A percentile compares a stretch with the other conserved stretches of the same genome.
phyloP scores from a whole-genome alignment of 129 eudicot genomes.

The Chrysanthemum seticuspe region DNA sequence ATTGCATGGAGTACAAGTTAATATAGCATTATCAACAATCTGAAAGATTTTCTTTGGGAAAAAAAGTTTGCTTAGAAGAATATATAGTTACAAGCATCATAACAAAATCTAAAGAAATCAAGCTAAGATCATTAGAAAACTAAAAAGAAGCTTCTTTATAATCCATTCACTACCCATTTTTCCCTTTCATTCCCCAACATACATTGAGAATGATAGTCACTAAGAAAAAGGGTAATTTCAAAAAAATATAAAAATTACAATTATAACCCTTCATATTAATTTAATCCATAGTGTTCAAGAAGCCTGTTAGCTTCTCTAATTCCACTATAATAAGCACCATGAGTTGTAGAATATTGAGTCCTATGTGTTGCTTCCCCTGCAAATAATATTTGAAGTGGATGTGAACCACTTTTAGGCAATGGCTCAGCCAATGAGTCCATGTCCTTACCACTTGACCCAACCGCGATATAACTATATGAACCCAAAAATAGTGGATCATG shows the following conservation, averaged over 20 bases:
- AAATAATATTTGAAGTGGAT: conserved; percentile 70
- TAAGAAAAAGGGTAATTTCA: conserved; percentile 30
- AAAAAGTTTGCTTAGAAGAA: conserved; percentile 19
- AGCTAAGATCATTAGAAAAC: conserved; percentile 25
- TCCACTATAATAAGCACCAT: conserved; percentile 96
- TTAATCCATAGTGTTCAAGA: conserved; percentile 60
- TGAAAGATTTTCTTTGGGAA: not conserved
- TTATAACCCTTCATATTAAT: not conserved
- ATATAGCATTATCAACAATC: not conserved
- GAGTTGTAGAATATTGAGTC: conserved; percentile 92
- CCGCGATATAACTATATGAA: conserved; percentile 81
- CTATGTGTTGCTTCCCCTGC: conserved; percentile 99
- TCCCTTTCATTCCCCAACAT: conserved; percentile 45
- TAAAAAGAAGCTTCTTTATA: conserved; percentile 53
- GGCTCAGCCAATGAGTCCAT: conserved; percentile 78
- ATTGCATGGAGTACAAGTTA: not conserved
- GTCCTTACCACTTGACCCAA: conserved; percentile 82
- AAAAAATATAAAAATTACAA: conserved; percentile 23
- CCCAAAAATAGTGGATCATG: conserved; percentile 86
- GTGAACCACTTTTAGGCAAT: conserved; percentile 46
- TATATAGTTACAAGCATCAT: conserved; percentile 23
- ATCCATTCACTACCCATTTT: conserved; percentile 47
- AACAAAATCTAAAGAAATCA: conserved; percentile 30
- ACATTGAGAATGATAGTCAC: conserved; percentile 36
- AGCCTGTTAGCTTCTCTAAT: conserved; percentile 97